Evolutionary conservation across 176 grass and related monocot genomes (phyloP), one percentile per base, ranked within the genome.

Genomic region (Areca catechu): DNA sequence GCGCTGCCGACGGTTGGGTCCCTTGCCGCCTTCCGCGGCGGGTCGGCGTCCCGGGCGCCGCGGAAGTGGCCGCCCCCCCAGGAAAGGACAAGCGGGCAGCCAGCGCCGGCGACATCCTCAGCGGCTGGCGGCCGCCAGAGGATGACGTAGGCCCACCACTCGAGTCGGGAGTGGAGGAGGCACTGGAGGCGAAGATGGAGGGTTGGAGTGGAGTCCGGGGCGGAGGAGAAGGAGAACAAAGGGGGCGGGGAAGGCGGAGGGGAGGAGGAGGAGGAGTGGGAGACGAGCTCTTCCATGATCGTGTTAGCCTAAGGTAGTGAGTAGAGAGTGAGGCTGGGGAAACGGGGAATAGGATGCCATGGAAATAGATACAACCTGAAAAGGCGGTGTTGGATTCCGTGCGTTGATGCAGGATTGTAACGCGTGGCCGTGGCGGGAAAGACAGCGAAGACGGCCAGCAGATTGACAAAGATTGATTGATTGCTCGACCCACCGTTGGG

Each of bases 11-110:
- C 23, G 10, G 15, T 5, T 57, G 27, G 29, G 23, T 4, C 60
- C 34, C 0, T 27, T 59, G 21, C 24, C 29, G 6, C 70, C 28
- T 29, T 51, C 30, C 60, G 56, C 56, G 53, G 53, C 20, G 30
- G 73, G 57, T n/a, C 24, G 29, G 51, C 76, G 2, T 80, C 63
- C 10, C 20, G 21, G 0, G 28, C 43, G 4, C 57, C 51, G 43
- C 48, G 71, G 77, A 68, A 80, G 50, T 80, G 72, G 1, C 77
- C 71, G 17, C 63, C 77, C 3, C 63, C 71, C 51, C 61, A 80
- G 20, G 63, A 18, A 22, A 80, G 77, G 5, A 19, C 3, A 5
- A 29, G 28, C 4, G 28, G 28, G 5, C 28, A 6, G 28, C 28
- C 3, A 4, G 4, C 4, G 17, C 10, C 17, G 28, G 19, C 7